Evolutionary conservation across 2,329 filamentous ascomycete species (phyloP), one percentile per base, ranked within the genome.

Genomic region (Colletotrichum sublineola): DNA sequence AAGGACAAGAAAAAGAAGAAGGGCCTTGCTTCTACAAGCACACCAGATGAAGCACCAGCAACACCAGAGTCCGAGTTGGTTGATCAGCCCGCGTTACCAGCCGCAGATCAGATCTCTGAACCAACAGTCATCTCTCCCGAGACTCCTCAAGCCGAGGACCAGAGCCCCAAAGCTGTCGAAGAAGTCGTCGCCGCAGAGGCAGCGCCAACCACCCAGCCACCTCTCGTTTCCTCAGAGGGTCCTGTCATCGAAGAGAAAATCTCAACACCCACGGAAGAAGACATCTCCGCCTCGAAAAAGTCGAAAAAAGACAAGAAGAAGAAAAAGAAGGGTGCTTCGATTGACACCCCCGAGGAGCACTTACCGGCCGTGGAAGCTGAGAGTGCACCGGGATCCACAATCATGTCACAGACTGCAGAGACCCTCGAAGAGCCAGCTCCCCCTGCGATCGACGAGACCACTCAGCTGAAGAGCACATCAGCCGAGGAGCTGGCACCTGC

Each of bases 1-100:
- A 82, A 81, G 70, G 75, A 76, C 55, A 80, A 81, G 75, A 80
- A 76, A 57, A 76, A 77, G 29, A 80, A 77, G 64, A 76, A 77
- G 15, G 56, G 29, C 15, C 55, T 56, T 33, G 56, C 57, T 24
- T 55, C 68, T 18, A n/a, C 8, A 9, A 42, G 29, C 63, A 65
- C 44, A 29, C 29, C 40, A 9, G 63, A 57, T 33, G 63, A 65
- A 38, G 20, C 52, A 38, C 50, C 31, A 33, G 38, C 38, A 24
- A 55, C 29, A 15, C 29, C 38, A 18, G 38, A 38, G 18, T 40
- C 63, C 18, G 38, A 48, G 38, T 52, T 29, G 40, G 29, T 7
- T 12, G 31, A 46, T 31, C 50, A 65, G 20, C 29, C 40, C 18
- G 18, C 8, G 5, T 18, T 12, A 1, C 24, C 38, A 29, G 29